Evolutionary conservation across 2,329 filamentous ascomycete species (phyloP).

Genomic region (Ceratocystis diversiconidia): DNA sequence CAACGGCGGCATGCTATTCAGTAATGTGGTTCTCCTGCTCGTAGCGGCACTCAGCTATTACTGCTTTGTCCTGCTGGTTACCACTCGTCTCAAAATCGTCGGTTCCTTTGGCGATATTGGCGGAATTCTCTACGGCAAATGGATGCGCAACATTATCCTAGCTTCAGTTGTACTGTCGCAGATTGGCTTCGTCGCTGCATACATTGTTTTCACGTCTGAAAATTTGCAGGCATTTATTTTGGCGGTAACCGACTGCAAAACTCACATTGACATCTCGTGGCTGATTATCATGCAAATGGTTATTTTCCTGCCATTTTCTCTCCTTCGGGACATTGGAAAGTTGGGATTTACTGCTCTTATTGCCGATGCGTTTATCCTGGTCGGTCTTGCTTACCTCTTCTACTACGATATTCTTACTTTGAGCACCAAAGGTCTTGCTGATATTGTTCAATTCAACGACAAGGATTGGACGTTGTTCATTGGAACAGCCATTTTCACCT

Average conservation of each 20-base stretch:
- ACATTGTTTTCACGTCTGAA: constrained; percentile 92
- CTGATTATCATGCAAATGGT: constrained; percentile 91
- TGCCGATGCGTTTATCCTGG: constrained; percentile 84
- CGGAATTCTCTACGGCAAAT: constrained; percentile 75
- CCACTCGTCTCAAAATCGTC: constrained; percentile 68
- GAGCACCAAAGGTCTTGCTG: constrained; percentile 57
- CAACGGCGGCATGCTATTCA: constrained; percentile 96
- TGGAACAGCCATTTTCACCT: constrained; percentile 96
- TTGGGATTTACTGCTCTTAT: constrained; percentile 88
- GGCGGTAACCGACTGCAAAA: constrained; percentile 77
- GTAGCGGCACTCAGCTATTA: constrained; percentile 87
- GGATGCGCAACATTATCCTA: constrained; percentile 79
- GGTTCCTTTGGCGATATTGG: constrained; percentile 98
- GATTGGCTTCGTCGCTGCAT: constrained; percentile 85
- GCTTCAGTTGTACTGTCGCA: constrained; percentile 89
- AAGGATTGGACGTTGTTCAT: constrained; percentile 95
- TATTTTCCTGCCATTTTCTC: constrained; percentile 84
- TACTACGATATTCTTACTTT: constrained; percentile 89
- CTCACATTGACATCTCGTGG: constrained; percentile 70
- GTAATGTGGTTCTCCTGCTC: constrained; percentile 72
- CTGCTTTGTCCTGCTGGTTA: constrained; percentile 88
- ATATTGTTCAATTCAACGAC: constrained; percentile 82
- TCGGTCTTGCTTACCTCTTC: constrained; percentile 85
- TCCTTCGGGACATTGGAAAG: constrained; percentile 93
- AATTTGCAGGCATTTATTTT: constrained; percentile 91